These are phyloP conservation scores for Rhynchospora pubera DNA, from an alignment of 176 grass and related monocot species.

Conservation along the genomic window DNA sequence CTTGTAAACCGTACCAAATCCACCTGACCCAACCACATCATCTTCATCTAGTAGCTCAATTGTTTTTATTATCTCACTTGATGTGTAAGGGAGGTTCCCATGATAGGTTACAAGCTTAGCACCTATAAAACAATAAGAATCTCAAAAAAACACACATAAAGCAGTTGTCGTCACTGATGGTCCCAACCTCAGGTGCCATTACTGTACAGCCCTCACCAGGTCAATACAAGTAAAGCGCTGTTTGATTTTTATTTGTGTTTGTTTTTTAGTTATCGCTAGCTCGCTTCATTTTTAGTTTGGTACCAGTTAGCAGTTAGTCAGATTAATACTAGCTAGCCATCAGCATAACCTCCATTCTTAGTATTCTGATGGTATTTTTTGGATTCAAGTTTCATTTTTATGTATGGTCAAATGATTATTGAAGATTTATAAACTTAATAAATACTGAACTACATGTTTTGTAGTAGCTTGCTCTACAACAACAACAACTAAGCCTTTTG, in stretches of 20 bases:
- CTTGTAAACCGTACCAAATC: slow-evolving; percentile 91
- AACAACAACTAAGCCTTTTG: too few species aligned
- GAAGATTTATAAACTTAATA: neutral
- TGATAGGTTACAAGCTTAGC: slow-evolving; percentile 92
- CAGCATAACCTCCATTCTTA: neutral
- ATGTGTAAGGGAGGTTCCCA: slow-evolving; percentile 83
- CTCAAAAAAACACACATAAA: neutral
- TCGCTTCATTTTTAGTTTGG: neutral
- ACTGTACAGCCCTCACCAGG: neutral
- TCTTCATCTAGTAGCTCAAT: slow-evolving; percentile 81
- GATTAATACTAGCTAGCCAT: neutral
- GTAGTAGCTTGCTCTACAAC: neutral
- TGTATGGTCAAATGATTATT: neutral
- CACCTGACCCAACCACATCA: slow-evolving; percentile 72
- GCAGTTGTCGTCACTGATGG: neutral
- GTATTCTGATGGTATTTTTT: neutral
- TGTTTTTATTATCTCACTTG: slow-evolving; percentile 79
- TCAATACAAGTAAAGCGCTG: neutral
- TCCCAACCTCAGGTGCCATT: neutral
- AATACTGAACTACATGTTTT: neutral
- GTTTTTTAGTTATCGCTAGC: neutral
- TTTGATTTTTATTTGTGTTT: neutral
- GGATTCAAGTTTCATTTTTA: neutral
- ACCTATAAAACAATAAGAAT: slow-evolving; percentile 25
- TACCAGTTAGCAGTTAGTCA: neutral